Base-by-base conservation (phyloP, 1,284 basidiomycete species). In the Cystobasidium slooffiae region DNA sequence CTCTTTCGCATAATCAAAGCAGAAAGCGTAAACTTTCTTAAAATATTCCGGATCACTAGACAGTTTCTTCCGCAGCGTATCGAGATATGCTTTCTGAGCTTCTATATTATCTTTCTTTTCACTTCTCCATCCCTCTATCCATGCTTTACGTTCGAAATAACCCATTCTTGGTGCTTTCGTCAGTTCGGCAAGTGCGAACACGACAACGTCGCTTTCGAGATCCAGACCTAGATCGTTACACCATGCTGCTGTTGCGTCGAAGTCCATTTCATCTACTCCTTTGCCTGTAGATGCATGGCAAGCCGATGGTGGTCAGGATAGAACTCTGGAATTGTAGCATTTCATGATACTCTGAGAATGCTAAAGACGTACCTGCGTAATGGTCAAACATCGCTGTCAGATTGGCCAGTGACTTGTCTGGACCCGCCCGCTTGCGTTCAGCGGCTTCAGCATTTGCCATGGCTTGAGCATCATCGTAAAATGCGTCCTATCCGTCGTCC, bases 1-100 rank as follows among this genome's bases (percentile, higher is more conserved):
- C 20, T 85, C 82, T 75, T 90, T 88, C 37, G 89, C 91, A 82
- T 97, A 93, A 75, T 90, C 88, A 80, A 97, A 99, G 0, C 93
- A 91, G 82, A 90, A 91, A 78, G 87, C 88, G 84, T 98, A 99
- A 10, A 97, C 92, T 77, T 89, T 88, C 76, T 87, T 88, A 84
- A 96, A 98, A 83, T 93, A 93, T 0, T 82, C 84, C 0, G 88
- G 84, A 79, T 95, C 89, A 7, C 86, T 84, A 31, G 85, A 86
- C 52, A 96, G 87, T 79, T 88, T 88, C 63, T 85, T 83, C 52
- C 89, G 86, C 72, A 96, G 83, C 43, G 83, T 84, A 1, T 85
- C 81, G 16, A 96, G 84, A 18, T 87, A 82, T 1, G 81, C 79
- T 79, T 88, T 87, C 88, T 96, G 93, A 9, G 83, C 84, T 1